Percentiles rank a stretch among this genome's conserved stretches.
These are phyloP conservation scores for Gonapodya prolifera DNA, from an alignment of 192 early-diverging fungal species.

Conservation along the genomic window DNA sequence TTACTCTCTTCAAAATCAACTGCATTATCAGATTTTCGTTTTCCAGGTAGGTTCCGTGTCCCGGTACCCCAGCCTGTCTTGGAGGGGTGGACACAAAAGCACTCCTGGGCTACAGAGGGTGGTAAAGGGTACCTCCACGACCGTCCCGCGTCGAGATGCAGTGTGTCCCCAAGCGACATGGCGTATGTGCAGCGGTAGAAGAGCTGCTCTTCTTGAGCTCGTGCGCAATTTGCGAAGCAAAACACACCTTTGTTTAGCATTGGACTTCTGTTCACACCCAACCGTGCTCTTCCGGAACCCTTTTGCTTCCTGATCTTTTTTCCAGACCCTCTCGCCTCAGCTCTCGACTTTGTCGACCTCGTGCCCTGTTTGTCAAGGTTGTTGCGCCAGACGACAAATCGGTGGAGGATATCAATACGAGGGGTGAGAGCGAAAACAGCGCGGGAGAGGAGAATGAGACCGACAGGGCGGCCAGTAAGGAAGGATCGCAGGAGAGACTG, in stretches of 20 bases:
- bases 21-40: too few species aligned
- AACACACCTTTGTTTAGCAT: constrained; percentile 1
- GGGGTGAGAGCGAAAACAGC: constrained; percentile 62
- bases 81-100: not conserved
- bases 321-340: not conserved
- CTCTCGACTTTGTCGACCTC: not conserved
- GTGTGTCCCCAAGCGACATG: too few species aligned
- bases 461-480: constrained; percentile 51
- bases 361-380: constrained; percentile 65
- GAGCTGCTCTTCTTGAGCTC: too few species aligned
- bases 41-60: too few species aligned
- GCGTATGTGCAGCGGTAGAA: too few species aligned
- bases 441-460: constrained; percentile 56
- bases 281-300: not conserved
- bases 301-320: not conserved
- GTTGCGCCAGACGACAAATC: constrained; percentile 78
- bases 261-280: not conserved
- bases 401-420: constrained; percentile 69
- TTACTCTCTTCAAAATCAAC: too few species aligned
- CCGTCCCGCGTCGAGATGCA: too few species aligned
- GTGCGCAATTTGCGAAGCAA: too few species aligned
- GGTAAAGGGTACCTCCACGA: too few species aligned
- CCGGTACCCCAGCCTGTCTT: not conserved
- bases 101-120: too few species aligned
- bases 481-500: constrained; percentile 44